Evolutionary conservation across 2,329 filamentous ascomycete genomes (phyloP).

Genomic region (Phaeosphaeriaceae sp.): DNA sequence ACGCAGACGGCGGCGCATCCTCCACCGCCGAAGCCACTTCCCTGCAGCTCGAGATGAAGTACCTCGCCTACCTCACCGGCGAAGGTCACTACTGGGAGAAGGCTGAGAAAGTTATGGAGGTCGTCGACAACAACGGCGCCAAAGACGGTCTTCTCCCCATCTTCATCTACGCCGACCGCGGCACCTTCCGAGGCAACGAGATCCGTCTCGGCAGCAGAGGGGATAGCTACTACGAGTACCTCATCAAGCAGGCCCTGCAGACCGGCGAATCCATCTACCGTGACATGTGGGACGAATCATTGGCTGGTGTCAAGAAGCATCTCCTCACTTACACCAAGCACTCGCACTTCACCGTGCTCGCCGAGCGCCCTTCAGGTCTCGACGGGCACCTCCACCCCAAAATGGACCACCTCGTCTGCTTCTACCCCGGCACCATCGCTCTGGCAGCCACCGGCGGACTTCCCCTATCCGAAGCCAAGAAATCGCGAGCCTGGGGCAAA

Average conservation of each 20-base stretch:
- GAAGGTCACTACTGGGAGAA: constrained; percentile 92
- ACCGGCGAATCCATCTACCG: constrained; percentile 86
- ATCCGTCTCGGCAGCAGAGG: constrained; percentile 92
- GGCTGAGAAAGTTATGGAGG: constrained; percentile 88
- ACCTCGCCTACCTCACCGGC: constrained; percentile 91
- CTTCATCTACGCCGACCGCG: constrained; percentile 81
- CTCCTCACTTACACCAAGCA: constrained; percentile 87
- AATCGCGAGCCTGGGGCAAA: constrained; percentile 73
- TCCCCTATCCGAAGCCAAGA: constrained; percentile 76
- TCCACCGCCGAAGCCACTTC: constrained; percentile 94
- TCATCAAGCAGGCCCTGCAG: constrained; percentile 98
- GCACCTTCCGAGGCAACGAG: constrained; percentile 81
- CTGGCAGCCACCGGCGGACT: constrained; percentile 83
- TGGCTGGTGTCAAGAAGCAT: constrained; percentile 88
- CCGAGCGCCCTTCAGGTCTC: constrained; percentile 81
- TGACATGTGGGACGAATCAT: constrained; percentile 90
- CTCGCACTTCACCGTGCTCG: constrained; percentile 85
- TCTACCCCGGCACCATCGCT: constrained; percentile 95
- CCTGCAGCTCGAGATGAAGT: constrained; percentile 95
- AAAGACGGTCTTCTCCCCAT: constrained; percentile 90
- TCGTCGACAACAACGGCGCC: constrained; percentile 82
- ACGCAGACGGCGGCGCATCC: constrained; percentile 84
- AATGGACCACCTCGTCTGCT: constrained; percentile 98
- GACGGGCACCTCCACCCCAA: constrained; percentile 75
- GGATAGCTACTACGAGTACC: constrained; percentile 97